phyloP scores from a whole-genome alignment of 208 protist genomes.

The Crithidia brevicula region DNA sequence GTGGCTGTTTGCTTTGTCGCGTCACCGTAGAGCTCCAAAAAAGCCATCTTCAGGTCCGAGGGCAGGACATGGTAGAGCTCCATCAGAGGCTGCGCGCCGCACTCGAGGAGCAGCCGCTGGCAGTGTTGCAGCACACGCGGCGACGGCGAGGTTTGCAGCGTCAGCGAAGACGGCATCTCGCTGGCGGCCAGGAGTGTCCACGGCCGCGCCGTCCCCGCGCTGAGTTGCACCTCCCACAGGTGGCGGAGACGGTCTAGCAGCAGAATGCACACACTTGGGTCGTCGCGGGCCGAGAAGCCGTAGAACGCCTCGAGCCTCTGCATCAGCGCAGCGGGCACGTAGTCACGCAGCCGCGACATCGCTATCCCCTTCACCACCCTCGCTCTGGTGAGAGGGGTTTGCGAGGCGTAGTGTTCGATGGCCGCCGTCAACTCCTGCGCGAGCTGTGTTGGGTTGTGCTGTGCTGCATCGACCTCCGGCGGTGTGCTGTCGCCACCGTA shows the following conservation, averaged over 20 bases:
- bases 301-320: conserved; percentile 40
- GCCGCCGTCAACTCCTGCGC: conserved; percentile 5
- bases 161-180: conserved; percentile 81
- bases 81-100: conserved; percentile 35
- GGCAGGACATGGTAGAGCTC: conserved; percentile 45
- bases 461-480: conserved; percentile 21
- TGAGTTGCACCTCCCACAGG: conserved; percentile 80
- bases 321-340: conserved; percentile 43
- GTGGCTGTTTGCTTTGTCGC: background rate
- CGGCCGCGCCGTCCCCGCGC: conserved; percentile 43
- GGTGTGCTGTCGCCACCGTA: conserved; percentile 1
- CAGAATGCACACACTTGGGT: conserved; percentile 45
- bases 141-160: conserved; percentile 71
- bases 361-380: conserved; percentile 30
- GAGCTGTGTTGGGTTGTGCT: conserved; percentile 25
- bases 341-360: conserved; percentile 44
- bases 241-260: conserved; percentile 86
- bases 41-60: conserved; percentile 23
- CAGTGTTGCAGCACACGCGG: conserved; percentile 56
- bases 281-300: conserved; percentile 18
- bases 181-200: conserved; percentile 62
- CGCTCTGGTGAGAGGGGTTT: background rate
- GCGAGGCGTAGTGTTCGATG: conserved; percentile 9
- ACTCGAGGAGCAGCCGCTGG: conserved; percentile 29
- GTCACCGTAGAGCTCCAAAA: conserved; percentile 35